These are phyloP conservation scores for Suillus ampliporus DNA, from an alignment of 768 basidiomycete genomes.

Conservation along the genomic window DNA sequence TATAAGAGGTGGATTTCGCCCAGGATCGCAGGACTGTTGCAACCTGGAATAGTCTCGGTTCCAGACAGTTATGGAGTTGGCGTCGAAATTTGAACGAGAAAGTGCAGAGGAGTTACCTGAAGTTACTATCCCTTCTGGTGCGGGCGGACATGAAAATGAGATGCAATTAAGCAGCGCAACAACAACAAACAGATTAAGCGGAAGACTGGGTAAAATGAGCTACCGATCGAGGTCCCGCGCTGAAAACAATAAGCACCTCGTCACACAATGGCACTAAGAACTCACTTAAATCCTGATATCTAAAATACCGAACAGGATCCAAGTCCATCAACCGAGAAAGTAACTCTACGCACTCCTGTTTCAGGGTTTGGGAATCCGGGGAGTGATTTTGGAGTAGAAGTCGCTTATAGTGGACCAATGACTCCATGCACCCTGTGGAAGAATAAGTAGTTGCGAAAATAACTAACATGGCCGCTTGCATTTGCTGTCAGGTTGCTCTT, in stretches of 20 bases:
- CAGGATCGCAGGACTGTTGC: no score
- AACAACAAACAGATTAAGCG: background rate
- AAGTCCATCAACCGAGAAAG: conserved; percentile 61
- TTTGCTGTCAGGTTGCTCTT: conserved; percentile 92
- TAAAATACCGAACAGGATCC: conserved; percentile 66
- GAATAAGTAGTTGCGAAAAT: conserved; percentile 1
- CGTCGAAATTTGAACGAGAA: no score
- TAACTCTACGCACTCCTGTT: conserved; percentile 53
- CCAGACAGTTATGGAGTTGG: no score
- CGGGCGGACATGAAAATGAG: background rate
- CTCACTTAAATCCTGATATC: conserved; percentile 75
- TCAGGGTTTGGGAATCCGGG: conserved; percentile 43
- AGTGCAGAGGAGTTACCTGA: no score
- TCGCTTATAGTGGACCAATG: conserved; percentile 81
- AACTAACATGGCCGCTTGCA: conserved; percentile 54
- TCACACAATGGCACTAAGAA: background rate
- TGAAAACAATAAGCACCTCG: background rate
- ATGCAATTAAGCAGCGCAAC: background rate
- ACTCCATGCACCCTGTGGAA: conserved; percentile 89
- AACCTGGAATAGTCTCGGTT: no score
- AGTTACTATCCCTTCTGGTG: no score
- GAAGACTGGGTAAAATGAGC: background rate
- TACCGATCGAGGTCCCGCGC: conserved; percentile 4
- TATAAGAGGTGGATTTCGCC: no score
- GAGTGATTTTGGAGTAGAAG: conserved; percentile 62